A percentile compares a stretch with the other conserved stretches of the same genome.
Conservation (phyloP, 2,329 filamentous ascomycete species). For the Fusarium setosum region DNA sequence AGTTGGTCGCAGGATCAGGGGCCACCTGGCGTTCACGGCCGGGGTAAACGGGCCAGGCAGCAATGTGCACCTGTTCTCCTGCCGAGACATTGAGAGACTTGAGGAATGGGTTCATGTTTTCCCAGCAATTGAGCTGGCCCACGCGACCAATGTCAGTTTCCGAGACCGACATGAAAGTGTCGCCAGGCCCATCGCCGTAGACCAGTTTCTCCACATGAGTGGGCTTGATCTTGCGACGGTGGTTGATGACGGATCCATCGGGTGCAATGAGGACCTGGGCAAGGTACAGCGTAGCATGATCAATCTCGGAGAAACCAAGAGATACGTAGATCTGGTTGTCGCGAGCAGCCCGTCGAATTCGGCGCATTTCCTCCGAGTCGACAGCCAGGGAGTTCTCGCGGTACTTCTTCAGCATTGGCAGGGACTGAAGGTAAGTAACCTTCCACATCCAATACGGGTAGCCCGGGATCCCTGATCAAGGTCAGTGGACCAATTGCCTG, state of each 20-base stretch:
- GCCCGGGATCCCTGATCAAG: conserved; percentile 60
- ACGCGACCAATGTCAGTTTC: conserved; percentile 62
- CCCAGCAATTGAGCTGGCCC: conserved; percentile 67
- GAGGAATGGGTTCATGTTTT: conserved; percentile 55
- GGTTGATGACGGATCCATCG: conserved; percentile 56
- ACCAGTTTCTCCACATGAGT: conserved; percentile 60
- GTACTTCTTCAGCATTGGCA: conserved; percentile 48
- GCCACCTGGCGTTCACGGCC: conserved; percentile 34
- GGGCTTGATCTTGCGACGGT: conserved; percentile 63
- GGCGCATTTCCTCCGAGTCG: conserved; percentile 56
- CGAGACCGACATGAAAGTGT: conserved; percentile 61
- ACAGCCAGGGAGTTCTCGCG: conserved; percentile 52
- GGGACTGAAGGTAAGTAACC: conserved; percentile 45
- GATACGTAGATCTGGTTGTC: conserved; percentile 59
- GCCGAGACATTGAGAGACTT: conserved; percentile 42
- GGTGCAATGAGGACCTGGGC: conserved; percentile 64
- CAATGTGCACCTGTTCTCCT: conserved; percentile 45
- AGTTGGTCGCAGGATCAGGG: conserved; percentile 42
- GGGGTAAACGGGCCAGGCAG: conserved; percentile 45
- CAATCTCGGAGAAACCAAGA: conserved; percentile 62
- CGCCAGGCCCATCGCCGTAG: conserved; percentile 67
- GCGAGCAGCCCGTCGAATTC: conserved; percentile 53
- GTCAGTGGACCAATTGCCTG: rapidly evolving
- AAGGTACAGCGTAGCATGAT: conserved; percentile 58
- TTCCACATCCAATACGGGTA: conserved; percentile 59